Conservation (phyloP, 1,284 basidiomycete species). For the Ustilago tritici region DNA sequence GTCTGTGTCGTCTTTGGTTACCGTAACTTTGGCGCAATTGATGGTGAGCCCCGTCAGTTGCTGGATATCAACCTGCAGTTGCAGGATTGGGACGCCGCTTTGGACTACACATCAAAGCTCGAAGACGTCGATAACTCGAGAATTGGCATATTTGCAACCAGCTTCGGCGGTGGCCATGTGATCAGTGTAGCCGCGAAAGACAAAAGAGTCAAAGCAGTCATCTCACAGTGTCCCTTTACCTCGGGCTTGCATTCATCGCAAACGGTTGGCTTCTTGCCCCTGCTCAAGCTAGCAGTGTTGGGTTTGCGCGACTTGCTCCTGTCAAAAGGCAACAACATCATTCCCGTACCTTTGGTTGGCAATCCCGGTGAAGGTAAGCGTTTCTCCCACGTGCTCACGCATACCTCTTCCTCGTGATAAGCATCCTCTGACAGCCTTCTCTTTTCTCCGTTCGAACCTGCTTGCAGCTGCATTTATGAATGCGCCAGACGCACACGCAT, state of each 20-base stretch:
- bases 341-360: constrained; percentile 41
- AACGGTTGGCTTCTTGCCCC: constrained; percentile 24
- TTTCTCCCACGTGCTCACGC: neutral
- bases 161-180: constrained; percentile 63
- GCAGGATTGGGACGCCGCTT: constrained; percentile 52
- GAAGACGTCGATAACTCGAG: constrained; percentile 41
- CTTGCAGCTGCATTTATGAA: constrained; percentile 57
- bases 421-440: neutral
- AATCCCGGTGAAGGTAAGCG: constrained; percentile 53
- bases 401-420: neutral
- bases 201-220: constrained; percentile 46
- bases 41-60: constrained; percentile 51
- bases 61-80: constrained; percentile 51
- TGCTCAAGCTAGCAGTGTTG: constrained; percentile 28
- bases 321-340: constrained; percentile 26
- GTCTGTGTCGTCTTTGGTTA: constrained; percentile 61
- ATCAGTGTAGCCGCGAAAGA: constrained; percentile 54
- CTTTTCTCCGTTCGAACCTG: neutral
- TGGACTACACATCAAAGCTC: constrained; percentile 39
- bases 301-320: constrained; percentile 47
- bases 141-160: constrained; percentile 59
- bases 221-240: constrained; percentile 65
- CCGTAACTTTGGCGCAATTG: constrained; percentile 45
- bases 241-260: constrained; percentile 40
- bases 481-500: constrained; percentile 30